Evolutionary conservation across 768 basidiomycete genomes (phyloP), one percentile per base, ranked within the genome.

Genomic region (Trametes cinnabarina): DNA sequence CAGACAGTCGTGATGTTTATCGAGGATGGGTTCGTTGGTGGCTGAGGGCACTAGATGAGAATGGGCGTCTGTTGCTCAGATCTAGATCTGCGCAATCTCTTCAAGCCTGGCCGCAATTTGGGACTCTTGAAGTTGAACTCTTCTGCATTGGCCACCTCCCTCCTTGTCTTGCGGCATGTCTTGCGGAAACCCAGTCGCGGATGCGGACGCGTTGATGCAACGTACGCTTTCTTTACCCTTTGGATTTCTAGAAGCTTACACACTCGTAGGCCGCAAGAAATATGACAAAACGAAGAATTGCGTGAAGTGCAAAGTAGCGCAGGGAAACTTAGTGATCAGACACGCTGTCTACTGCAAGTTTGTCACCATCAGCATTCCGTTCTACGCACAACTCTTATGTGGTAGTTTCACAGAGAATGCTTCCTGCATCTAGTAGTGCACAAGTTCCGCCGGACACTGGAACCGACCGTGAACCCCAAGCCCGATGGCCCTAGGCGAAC

Each of bases 301-400:
- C 63, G 78, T 90, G n/a, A 87, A 85, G 65, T 93, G 91, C 71
- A 92, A 90, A 68, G 73, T 71, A 28, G 79, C 78, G 23, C 62
- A 54, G 7, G 91, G 88, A 22, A 88, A 84, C 51, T 74, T 92
- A 26, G 84, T 91, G 47, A 83, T 92, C 54, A 79, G 89, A 40
- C 88, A 92, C 68, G 84, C 87, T 14, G 87, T 90, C 19, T 93
- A 92, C 67, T 93, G 91, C 88, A 90, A 84, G 90, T 90, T 65
- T 43, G 47, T 61, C 26, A 34, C 47, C 30, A 42, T 47, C 19
- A n/a, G 26, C 47, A 41, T 4, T 56, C 11, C 37, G 30, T 23
- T 41, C 15, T 20, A 4, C 35, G 8, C 34, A 17, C 47, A 22
- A 15, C 1, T 20, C 43, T 57, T 32, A 47, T 47, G 30, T 35